Evolutionary conservation across 2,329 filamentous ascomycete species (phyloP).

Genomic region (Talaromyces funiculosus): DNA sequence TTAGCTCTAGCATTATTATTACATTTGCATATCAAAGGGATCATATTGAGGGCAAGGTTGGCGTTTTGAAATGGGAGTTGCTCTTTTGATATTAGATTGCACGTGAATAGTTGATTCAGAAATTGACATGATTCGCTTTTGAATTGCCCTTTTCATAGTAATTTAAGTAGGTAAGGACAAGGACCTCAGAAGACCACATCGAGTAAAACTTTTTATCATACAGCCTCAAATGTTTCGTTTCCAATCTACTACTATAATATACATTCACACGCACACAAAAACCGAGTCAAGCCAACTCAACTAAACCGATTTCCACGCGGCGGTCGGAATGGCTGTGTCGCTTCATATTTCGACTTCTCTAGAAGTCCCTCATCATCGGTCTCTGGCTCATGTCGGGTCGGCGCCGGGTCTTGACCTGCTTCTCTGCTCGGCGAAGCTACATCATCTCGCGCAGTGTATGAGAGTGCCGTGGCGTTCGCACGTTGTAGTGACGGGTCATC

Average conservation of each 20-base stretch:
- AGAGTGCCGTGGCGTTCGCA: conserved; percentile 29
- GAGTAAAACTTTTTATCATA: background rate
- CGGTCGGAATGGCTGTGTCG: conserved; percentile 65
- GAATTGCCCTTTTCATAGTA: no score
- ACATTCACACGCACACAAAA: background rate
- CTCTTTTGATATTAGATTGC: background rate
- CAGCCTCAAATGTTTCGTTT: background rate
- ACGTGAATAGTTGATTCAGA: background rate
- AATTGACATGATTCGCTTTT: background rate
- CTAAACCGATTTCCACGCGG: conserved; percentile 81
- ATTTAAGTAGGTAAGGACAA: background rate
- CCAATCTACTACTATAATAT: conserved; percentile 4
- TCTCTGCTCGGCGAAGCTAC: conserved; percentile 66
- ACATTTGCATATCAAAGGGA: background rate
- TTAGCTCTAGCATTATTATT: background rate
- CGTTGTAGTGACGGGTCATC: conserved; percentile 31
- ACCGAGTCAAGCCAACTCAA: conserved; percentile 31
- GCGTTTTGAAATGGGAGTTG: background rate
- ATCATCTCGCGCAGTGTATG: conserved; percentile 35
- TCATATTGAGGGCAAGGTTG: background rate
- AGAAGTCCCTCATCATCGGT: conserved; percentile 60
- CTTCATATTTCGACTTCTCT: conserved; percentile 90
- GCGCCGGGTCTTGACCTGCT: conserved; percentile 72
- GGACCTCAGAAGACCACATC: background rate
- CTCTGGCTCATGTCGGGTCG: conserved; percentile 72